These are phyloP conservation scores for Stemphylium lycopersici DNA, from an alignment of 2,329 filamentous ascomycete species.

Conservation along the genomic window DNA sequence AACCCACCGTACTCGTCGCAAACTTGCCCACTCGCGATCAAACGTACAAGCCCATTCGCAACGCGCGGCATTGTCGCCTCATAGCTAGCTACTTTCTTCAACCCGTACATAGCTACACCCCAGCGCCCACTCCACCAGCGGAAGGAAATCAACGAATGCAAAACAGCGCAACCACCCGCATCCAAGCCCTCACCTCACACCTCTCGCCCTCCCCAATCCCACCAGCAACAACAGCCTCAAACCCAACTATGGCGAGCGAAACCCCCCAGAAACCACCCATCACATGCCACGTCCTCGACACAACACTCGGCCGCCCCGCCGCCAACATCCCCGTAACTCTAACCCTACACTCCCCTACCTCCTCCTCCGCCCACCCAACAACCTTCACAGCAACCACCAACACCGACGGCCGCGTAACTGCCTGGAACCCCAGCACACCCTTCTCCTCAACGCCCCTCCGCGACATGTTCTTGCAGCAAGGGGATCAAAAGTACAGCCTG, in stretches of 20 bases:
- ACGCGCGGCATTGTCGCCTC: too few relatives aligned
- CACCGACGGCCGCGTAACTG: slow-evolving; percentile 73
- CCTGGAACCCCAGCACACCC: slow-evolving; percentile 66
- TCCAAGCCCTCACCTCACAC: slow-evolving; percentile 31
- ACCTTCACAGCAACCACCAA: slow-evolving; percentile 71
- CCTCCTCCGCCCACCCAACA: slow-evolving; percentile 50
- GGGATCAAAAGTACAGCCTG: slow-evolving; percentile 68
- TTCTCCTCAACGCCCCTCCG: slow-evolving; percentile 48
- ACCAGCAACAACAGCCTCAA: background rate
- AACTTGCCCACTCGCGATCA: too few relatives aligned
- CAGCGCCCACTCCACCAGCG: too few relatives aligned
- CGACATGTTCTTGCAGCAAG: slow-evolving; percentile 39
- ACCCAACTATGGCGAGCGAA: slow-evolving; percentile 21
- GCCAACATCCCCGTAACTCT: slow-evolving; percentile 70
- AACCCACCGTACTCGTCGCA: too few relatives aligned
- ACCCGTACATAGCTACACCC: background rate
- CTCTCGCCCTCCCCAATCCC: slow-evolving; percentile 2
- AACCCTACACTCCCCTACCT: slow-evolving; percentile 47
- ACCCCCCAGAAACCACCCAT: slow-evolving; percentile 60
- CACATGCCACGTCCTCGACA: slow-evolving; percentile 88
- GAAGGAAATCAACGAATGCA: background rate
- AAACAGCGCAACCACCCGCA: slow-evolving; percentile 19
- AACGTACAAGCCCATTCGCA: too few relatives aligned
- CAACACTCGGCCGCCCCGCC: slow-evolving; percentile 73
- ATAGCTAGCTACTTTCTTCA: too few relatives aligned